Evolutionary conservation across 225 moss, liverwort and hornwort genomes (phyloP), one percentile per base, ranked within the genome.

Genomic region (Takakia lepidozioides): DNA sequence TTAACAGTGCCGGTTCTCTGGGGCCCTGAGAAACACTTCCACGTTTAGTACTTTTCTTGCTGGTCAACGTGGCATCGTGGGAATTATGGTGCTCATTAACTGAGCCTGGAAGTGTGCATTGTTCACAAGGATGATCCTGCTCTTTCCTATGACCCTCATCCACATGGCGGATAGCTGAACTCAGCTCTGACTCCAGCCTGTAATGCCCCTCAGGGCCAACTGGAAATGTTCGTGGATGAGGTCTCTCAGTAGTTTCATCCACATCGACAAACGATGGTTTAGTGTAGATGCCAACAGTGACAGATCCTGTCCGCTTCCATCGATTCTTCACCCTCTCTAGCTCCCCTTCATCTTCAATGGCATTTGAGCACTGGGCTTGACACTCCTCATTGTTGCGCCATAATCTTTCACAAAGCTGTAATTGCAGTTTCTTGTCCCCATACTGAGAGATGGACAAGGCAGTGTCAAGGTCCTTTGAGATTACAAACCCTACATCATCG

Each of bases 401-500:
- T 11, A 6, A 32, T n/a, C n/a, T n/a, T n/a, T n/a, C 32, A 32
- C 32, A 32, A 11, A 32, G 11, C 11, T 11, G 8, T 32, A 11
- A 6, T 11, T 23, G 25, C 0, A 46, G 34, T 0, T 57, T 53
- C 3, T 27, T 38, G 2, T 54, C 28, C 2, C 54, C 41, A 39
- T 56, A 65, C 16, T 68, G 52, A 3, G 98, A 83, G 49, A 98
- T 85, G 11, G 81, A 69, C 69, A 85, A 81, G 4, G 82, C 85
- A 0, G 35, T 74, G 39, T 63, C 56, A 3, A 91, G 66, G 41
- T 91, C 74, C 49, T 61, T 71, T 27, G 87, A 63, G 23, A 98
- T 87, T 19, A 91, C 68, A 20, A 98, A 58, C 1, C 98, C 98
- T 38, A 91, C 50, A 55, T 98, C 98, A 8, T 80, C 68, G 9